Evolutionary conservation across 352 stramenopile genomes (phyloP).

Genomic region (Globisporangium irregulare): DNA sequence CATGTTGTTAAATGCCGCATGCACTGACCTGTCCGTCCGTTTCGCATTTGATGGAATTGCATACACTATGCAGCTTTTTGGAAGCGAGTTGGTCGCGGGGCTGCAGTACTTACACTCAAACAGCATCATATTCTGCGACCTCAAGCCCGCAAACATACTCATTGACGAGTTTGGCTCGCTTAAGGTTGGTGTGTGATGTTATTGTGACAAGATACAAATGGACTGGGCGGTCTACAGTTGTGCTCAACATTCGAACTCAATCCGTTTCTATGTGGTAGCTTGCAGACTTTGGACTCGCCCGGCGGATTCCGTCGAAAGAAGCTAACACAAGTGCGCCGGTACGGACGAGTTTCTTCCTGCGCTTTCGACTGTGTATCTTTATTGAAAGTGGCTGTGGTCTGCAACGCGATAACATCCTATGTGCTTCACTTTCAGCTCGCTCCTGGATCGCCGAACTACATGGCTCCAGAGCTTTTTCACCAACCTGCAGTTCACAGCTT

Average conservation of each 20-base stretch:
- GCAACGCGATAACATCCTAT: not conserved
- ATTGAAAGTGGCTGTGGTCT: not conserved
- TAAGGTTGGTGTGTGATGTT: conserved; percentile 43
- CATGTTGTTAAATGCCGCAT: not conserved
- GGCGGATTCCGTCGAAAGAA: conserved; percentile 71
- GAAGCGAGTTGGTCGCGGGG: conserved; percentile 67
- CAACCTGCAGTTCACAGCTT: conserved; percentile 84
- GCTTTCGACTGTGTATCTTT: not conserved
- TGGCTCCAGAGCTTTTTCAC: conserved; percentile 91
- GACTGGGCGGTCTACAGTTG: not conserved
- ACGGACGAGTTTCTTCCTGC: conserved; percentile 7
- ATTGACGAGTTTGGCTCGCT: conserved; percentile 92
- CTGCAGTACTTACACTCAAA: conserved; percentile 89
- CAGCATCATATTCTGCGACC: conserved; percentile 88
- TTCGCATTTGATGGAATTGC: not conserved
- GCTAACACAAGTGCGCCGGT: conserved; percentile 30
- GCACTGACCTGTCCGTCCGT: not conserved
- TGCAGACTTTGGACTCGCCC: conserved; percentile 87
- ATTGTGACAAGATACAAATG: not conserved
- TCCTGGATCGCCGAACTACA: conserved; percentile 87
- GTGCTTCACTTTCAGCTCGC: conserved; percentile 29
- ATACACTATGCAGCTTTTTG: conserved; percentile 44
- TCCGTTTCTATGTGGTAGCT: conserved; percentile 36
- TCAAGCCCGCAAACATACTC: conserved; percentile 90
- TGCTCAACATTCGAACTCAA: not conserved